Conservation (phyloP, 306 rosid genomes). For the Dalbergia cochinchinensis region DNA sequence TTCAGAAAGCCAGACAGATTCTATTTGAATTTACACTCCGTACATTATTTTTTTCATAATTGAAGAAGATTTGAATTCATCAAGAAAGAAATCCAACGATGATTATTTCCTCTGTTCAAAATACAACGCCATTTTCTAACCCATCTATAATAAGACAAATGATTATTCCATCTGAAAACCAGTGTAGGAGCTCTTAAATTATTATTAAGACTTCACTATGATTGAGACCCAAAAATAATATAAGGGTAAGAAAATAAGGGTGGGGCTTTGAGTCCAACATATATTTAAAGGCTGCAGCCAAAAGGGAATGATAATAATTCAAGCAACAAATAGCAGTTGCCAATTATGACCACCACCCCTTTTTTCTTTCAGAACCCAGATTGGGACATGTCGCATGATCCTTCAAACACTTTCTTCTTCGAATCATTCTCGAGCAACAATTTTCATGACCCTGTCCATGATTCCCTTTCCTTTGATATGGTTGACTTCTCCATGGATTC, state of each 20-base stretch:
- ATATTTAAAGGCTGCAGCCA: neutral
- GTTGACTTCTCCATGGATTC: constrained; percentile 28
- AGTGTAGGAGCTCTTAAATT: neutral
- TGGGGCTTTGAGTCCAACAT: neutral
- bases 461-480: constrained; percentile 49
- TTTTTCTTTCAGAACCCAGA: constrained; percentile 3
- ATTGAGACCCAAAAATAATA: neutral
- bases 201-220: neutral
- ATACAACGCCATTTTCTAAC: no score
- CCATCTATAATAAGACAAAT: neutral
- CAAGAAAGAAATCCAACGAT: neutral
- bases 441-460: neutral
- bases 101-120: neutral
- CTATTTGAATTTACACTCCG: no score
- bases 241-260: neutral
- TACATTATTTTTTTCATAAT: no score
- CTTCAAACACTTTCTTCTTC: neutral
- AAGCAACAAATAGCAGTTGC: neutral
- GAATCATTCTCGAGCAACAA: neutral
- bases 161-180: no score
- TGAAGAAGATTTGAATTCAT: neutral
- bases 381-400: constrained; percentile 13
- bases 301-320: neutral
- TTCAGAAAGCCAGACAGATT: no score
- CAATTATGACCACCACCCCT: constrained; percentile 20